phyloP scores from a whole-genome alignment of 2,329 filamentous ascomycete genomes.

The Penicillium sp. region DNA sequence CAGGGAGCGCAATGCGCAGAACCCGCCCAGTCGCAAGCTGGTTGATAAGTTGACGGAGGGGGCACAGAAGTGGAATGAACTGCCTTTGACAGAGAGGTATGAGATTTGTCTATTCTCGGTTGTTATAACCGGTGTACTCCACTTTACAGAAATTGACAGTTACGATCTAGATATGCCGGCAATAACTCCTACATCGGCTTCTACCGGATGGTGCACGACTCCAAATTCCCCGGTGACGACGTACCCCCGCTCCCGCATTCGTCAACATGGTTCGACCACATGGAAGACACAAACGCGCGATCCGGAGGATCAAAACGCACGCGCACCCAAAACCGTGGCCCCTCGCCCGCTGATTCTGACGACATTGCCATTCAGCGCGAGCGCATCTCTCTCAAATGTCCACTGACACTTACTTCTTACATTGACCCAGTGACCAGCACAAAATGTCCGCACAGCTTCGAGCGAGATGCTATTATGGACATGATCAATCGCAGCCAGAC shows the following conservation, averaged over 20 bases:
- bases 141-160: constrained; percentile 20
- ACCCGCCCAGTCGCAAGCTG: constrained; percentile 38
- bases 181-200: constrained; percentile 63
- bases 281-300: constrained; percentile 37
- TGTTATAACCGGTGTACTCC: not conserved
- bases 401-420: constrained; percentile 49
- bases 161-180: constrained; percentile 50
- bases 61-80: constrained; percentile 35
- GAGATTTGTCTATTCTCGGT: constrained; percentile 23
- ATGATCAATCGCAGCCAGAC: constrained; percentile 42
- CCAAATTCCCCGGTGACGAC: constrained; percentile 54
- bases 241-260: constrained; percentile 55
- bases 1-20: constrained; percentile 21
- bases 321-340: constrained; percentile 24
- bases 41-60: constrained; percentile 38
- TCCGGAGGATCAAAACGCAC: constrained; percentile 14
- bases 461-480: constrained; percentile 45
- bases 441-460: constrained; percentile 53
- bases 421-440: constrained; percentile 48
- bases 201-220: constrained; percentile 61
- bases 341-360: constrained; percentile 36
- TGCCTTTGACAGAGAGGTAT: constrained; percentile 46
- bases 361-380: constrained; percentile 50
- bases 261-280: constrained; percentile 61
- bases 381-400: constrained; percentile 48